These are phyloP conservation scores for Symmetrospora coprosmae DNA, from an alignment of 768 basidiomycete species.

Conservation along the genomic window DNA sequence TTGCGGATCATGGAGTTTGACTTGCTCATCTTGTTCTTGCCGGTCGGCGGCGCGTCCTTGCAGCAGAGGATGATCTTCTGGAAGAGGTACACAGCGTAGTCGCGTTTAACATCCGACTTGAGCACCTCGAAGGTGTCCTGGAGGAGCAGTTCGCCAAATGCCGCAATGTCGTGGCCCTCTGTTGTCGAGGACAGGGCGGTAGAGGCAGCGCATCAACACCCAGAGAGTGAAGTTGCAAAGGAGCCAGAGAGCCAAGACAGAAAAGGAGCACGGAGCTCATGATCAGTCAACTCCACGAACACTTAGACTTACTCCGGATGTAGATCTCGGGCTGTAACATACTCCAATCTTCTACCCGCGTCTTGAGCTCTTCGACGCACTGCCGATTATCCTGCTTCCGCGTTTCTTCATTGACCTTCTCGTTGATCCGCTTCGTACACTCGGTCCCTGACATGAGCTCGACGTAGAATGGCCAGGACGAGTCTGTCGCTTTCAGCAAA, in stretches of 20 bases:
- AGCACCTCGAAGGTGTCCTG: constrained; percentile 93
- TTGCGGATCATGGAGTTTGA: constrained; percentile 73
- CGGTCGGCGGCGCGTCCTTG: constrained; percentile 59
- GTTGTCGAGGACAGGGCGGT: too few relatives aligned
- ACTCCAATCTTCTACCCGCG: constrained; percentile 89
- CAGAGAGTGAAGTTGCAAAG: too few relatives aligned
- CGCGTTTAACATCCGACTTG: constrained; percentile 88
- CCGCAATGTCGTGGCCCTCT: constrained; percentile 79
- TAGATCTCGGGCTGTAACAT: too few relatives aligned
- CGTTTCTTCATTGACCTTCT: constrained; percentile 89
- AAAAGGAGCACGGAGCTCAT: too few relatives aligned
- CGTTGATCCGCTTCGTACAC: constrained; percentile 81
- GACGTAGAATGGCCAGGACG: constrained; percentile 51
- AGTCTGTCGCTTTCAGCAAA: constrained; percentile 33
- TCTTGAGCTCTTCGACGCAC: constrained; percentile 70
- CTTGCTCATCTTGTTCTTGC: constrained; percentile 46
- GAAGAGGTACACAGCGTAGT: constrained; percentile 96
- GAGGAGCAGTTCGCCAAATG: constrained; percentile 83
- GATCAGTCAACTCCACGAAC: too few relatives aligned
- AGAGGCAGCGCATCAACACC: neutral
- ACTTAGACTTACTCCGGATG: too few relatives aligned
- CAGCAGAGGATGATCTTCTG: constrained; percentile 98
- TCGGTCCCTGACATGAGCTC: constrained; percentile 72
- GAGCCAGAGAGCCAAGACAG: too few relatives aligned
- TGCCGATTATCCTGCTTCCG: constrained; percentile 78